Conservation (phyloP, 768 basidiomycete genomes). For the Pisolithus albus region DNA sequence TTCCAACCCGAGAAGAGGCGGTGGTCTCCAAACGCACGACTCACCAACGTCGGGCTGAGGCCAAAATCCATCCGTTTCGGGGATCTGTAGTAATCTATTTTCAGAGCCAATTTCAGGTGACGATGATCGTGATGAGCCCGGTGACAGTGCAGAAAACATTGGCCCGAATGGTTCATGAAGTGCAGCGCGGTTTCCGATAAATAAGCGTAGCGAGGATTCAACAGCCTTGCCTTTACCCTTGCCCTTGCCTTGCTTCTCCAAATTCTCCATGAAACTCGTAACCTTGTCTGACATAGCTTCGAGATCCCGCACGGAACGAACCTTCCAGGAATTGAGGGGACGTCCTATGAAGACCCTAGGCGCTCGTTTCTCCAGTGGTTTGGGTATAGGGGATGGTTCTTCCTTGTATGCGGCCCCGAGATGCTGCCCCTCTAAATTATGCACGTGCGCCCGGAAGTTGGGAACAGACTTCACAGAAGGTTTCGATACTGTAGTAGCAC, state of each 20-base stretch:
- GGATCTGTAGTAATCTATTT: slow-evolving; percentile 7
- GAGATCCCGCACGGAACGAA: slow-evolving; percentile 17
- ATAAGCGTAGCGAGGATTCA: slow-evolving; percentile 10
- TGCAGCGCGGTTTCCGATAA: slow-evolving; percentile 11
- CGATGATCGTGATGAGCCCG: slow-evolving; percentile 4
- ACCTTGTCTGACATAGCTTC: slow-evolving; percentile 8
- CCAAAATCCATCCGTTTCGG: slow-evolving; percentile 14
- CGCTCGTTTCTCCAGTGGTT: background rate
- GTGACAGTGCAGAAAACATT: slow-evolving; percentile 10
- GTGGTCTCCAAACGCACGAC: slow-evolving; percentile 21
- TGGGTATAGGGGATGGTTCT: background rate
- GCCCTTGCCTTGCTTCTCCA: background rate
- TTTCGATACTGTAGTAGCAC: slow-evolving; percentile 3
- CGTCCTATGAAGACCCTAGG: slow-evolving; percentile 22
- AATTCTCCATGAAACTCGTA: background rate
- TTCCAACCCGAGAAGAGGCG: background rate
- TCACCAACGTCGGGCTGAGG: slow-evolving; percentile 29
- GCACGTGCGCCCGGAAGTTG: slow-evolving; percentile 31
- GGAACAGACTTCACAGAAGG: background rate
- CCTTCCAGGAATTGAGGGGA: slow-evolving; percentile 18
- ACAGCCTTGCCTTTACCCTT: slow-evolving; percentile 1
- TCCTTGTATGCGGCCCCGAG: slow-evolving; percentile 17
- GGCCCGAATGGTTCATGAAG: slow-evolving; percentile 16
- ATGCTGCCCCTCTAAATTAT: slow-evolving; percentile 22
- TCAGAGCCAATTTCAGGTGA: slow-evolving; percentile 11